Conservation (phyloP, 768 basidiomycete species). For the Galerina sulciceps region DNA sequence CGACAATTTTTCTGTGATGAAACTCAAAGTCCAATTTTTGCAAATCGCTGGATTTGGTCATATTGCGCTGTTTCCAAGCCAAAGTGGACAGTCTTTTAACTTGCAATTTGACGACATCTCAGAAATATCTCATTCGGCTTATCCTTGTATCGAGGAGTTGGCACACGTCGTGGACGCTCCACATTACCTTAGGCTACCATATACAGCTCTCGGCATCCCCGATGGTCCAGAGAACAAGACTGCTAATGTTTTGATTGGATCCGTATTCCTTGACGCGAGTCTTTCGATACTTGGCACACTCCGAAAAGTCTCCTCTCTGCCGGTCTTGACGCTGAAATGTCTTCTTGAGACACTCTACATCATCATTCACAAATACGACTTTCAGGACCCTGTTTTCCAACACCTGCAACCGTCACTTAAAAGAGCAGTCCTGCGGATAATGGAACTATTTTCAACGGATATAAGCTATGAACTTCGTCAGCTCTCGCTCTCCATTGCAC, state of each 20-base stretch:
- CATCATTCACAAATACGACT: conserved; percentile 75
- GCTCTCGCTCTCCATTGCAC: conserved; percentile 61
- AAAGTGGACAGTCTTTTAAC: conserved; percentile 52
- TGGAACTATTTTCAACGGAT: conserved; percentile 56
- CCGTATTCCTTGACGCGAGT: conserved; percentile 63
- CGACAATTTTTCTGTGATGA: conserved; percentile 55
- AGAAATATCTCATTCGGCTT: conserved; percentile 43
- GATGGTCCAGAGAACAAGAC: conserved; percentile 49
- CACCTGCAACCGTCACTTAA: conserved; percentile 59
- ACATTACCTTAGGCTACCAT: conserved; percentile 48
- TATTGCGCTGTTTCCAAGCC: conserved; percentile 47
- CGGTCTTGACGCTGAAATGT: conserved; percentile 60
- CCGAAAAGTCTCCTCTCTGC: conserved; percentile 49
- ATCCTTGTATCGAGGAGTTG: conserved; percentile 64
- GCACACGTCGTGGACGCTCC: conserved; percentile 64
- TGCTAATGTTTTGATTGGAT: conserved; percentile 57
- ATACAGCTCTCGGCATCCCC: conserved; percentile 41
- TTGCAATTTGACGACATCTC: conserved; percentile 56
- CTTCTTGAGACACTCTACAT: conserved; percentile 68
- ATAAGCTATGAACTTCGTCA: conserved; percentile 72
- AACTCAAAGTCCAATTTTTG: conserved; percentile 61
- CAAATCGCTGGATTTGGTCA: conserved; percentile 58
- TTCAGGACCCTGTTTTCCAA: conserved; percentile 55
- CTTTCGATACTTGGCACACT: conserved; percentile 54
- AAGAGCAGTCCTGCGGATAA: conserved; percentile 51